Evolutionary conservation across 768 basidiomycete species (phyloP).

Genomic region (Pleurotus tuber-regium): DNA sequence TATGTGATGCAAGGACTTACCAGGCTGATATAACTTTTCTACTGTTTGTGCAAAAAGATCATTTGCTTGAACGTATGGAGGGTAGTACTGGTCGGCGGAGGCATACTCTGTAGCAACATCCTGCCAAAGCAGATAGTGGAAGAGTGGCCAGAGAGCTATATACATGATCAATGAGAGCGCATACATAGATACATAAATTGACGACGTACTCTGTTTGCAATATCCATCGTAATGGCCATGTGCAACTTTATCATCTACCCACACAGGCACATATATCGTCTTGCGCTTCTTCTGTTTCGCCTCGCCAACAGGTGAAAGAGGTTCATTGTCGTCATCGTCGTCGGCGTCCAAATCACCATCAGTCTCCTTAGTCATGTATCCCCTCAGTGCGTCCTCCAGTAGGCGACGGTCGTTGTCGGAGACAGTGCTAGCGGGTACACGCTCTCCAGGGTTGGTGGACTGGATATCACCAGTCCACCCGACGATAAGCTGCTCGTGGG

Average conservation of each 20-base stretch:
- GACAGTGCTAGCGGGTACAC: conserved; percentile 49
- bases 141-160: conserved; percentile 91
- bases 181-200: background rate
- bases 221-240: conserved; percentile 97
- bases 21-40: conserved; percentile 24
- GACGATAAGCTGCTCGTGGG: conserved; percentile 88
- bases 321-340: conserved; percentile 2
- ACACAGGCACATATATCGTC: conserved; percentile 83
- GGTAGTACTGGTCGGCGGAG: conserved; percentile 81
- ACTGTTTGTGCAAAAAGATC: conserved; percentile 66
- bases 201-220: conserved; percentile 88
- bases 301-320: conserved; percentile 5
- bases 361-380: conserved; percentile 59
- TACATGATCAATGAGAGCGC: background rate
- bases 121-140: conserved; percentile 98
- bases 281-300: conserved; percentile 48
- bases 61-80: conserved; percentile 80
- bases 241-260: conserved; percentile 85
- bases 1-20: background rate
- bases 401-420: conserved; percentile 60
- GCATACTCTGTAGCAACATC: conserved; percentile 90
- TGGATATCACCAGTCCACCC: conserved; percentile 94
- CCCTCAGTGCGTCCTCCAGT: conserved; percentile 61
- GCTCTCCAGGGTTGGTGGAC: conserved; percentile 41
- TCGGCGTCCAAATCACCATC: conserved; percentile 1